Evolutionary conservation across 345 rosid genomes (phyloP).

Genomic region (Citrus maxima): DNA sequence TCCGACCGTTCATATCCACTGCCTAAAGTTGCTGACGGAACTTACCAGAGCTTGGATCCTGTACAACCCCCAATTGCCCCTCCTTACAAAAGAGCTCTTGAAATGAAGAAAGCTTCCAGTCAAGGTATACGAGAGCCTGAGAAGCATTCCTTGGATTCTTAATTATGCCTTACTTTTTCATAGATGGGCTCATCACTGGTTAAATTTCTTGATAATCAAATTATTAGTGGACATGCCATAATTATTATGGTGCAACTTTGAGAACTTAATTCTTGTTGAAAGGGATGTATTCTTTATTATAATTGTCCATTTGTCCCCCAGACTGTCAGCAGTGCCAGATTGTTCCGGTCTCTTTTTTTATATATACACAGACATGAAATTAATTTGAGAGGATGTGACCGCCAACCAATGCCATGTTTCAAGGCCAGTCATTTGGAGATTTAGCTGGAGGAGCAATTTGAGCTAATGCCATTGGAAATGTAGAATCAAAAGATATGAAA

Average conservation of each 20-base stretch:
- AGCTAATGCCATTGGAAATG: background rate
- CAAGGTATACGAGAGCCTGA: slow-evolving; percentile 48
- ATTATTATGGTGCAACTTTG: slow-evolving; percentile 1
- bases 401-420: background rate
- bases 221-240: slow-evolving; percentile 2
- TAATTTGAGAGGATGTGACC: background rate
- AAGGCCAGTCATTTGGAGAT: background rate
- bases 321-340: background rate
- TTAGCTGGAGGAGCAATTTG: background rate
- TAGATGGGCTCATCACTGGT: slow-evolving; percentile 15
- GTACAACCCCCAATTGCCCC: slow-evolving; percentile 95
- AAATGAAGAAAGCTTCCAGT: slow-evolving; percentile 83
- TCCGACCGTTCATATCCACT: slow-evolving; percentile 94
- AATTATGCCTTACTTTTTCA: slow-evolving; percentile 6
- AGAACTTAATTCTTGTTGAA: background rate
- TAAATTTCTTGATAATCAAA: slow-evolving; percentile 2
- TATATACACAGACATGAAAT: background rate
- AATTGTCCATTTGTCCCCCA: slow-evolving; percentile 14
- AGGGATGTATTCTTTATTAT: background rate
- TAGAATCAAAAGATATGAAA: background rate
- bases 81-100: slow-evolving; percentile 85
- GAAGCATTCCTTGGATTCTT: slow-evolving; percentile 50
- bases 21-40: slow-evolving; percentile 71
- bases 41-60: slow-evolving; percentile 78
- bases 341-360: background rate